Evolutionary conservation across 1,284 basidiomycete species (phyloP).

Genomic region (Ceratobasidium sp.): DNA sequence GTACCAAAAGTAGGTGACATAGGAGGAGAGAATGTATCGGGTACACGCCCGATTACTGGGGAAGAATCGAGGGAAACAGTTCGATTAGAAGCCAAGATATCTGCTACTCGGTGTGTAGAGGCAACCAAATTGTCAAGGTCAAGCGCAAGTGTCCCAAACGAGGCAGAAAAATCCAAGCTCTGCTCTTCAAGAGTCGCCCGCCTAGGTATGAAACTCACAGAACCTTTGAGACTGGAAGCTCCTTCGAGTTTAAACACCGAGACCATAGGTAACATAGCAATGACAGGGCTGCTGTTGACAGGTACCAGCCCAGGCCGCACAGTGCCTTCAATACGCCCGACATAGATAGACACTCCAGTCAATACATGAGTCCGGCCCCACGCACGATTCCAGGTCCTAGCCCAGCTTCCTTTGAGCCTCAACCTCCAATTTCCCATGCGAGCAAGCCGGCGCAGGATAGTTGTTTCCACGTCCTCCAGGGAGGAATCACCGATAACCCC

Average conservation of each 20-base stretch:
- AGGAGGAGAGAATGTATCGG: slow-evolving; percentile 31
- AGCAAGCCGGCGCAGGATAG: slow-evolving; percentile 35
- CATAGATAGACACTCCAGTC: slow-evolving; percentile 65
- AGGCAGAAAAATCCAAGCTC: slow-evolving; percentile 31
- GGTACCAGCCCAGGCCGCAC: slow-evolving; percentile 53
- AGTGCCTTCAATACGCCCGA: slow-evolving; percentile 66
- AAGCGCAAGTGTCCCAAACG: slow-evolving; percentile 29
- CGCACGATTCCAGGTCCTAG: slow-evolving; percentile 74
- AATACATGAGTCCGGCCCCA: slow-evolving; percentile 72
- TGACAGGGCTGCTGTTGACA: slow-evolving; percentile 8
- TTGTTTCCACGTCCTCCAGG: slow-evolving; percentile 43
- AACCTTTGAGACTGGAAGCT: slow-evolving; percentile 32
- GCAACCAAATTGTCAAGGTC: slow-evolving; percentile 35
- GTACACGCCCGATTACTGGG: neutral
- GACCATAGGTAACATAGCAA: slow-evolving; percentile 15
- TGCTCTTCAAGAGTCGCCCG: slow-evolving; percentile 38
- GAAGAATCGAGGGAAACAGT: neutral
- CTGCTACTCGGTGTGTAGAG: slow-evolving; percentile 21
- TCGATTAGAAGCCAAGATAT: slow-evolving; percentile 11
- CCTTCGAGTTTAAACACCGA: slow-evolving; percentile 47
- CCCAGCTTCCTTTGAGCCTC: slow-evolving; percentile 69
- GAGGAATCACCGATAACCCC: slow-evolving; percentile 42
- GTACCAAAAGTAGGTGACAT: slow-evolving; percentile 22
- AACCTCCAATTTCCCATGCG: slow-evolving; percentile 71
- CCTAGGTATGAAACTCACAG: slow-evolving; percentile 41